Base-by-base conservation (phyloP, 371 early-diverging fungal species). In the Mucor mucedo region DNA sequence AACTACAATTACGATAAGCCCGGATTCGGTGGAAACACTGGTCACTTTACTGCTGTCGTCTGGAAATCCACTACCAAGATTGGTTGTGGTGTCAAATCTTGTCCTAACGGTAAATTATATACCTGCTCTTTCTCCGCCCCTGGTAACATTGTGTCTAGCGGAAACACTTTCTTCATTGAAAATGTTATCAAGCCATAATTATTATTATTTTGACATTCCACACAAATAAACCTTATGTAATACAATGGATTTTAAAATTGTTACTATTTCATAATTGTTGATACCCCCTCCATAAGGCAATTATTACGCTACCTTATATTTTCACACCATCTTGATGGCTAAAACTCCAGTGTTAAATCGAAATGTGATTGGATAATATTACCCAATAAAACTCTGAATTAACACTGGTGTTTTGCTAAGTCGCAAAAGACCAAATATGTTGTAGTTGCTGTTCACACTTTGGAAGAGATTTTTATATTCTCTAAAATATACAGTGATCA, bases 21-120 rank as follows among this genome's bases (percentile, higher is more conserved):
- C 28, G 77, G 78, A 2, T 75, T 76, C 68, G 4, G 58, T 29
- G n/a, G 9, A 3, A 30, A 50, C 4, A 77, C 79, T 16, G 86
- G 83, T 29, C 86, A 85, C 48, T 85, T 84, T 49, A 84, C 86
- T 35, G 76, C 74, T 42, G 66, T 83, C 4, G 87, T 83, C 9
- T 86, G 87, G 84, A 78, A 78, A 44, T 49, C 62, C 8, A 83
- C 84, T 9, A 78, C 70, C 21, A 45, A 77, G 28, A 63, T 86
- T 10, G 84, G 87, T 3, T 84, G 87, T 47, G 87, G 82, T 72
- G 75, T 79, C 59, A 70, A 62, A 30, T 54, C 49, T 10, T 84
- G 86, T 68, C 56, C 65, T 38, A 69, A 72, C 35, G 65, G 59
- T 30, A 65, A 70, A 27, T 55, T 80, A 32, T 83, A 79, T 65